These are phyloP conservation scores for Cicer yamashitae DNA, from an alignment of 306 rosid species.

Conservation along the genomic window DNA sequence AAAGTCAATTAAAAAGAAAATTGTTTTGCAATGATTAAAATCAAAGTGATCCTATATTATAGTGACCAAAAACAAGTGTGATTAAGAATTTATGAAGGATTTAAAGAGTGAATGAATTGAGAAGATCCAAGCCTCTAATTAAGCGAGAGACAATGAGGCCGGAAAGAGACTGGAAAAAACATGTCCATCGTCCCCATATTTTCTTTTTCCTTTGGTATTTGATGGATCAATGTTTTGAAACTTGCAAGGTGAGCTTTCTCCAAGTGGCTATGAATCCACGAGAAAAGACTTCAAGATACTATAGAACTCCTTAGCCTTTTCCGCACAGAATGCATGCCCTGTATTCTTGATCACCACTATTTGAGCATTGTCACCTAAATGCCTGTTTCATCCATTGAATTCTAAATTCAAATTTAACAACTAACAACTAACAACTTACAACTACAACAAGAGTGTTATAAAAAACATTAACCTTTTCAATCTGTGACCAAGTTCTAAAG, in stretches of 20 bases:
- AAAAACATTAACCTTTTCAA: constrained; percentile 58
- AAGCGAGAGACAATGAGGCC: too few species aligned
- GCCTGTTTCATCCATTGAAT: constrained; percentile 53
- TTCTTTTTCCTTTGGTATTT: neutral
- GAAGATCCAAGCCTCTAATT: too few species aligned
- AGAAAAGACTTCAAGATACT: constrained; percentile 64
- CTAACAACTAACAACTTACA: neutral
- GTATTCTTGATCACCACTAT: constrained; percentile 67
- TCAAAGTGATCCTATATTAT: too few species aligned
- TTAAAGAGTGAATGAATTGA: too few species aligned
- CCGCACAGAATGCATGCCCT: constrained; percentile 72
- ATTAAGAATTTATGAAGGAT: too few species aligned
- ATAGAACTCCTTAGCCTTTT: constrained; percentile 66
- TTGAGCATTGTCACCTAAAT: constrained; percentile 70
- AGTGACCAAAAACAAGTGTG: too few species aligned
- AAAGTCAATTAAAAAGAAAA: too few species aligned
- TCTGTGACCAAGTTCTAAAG: constrained; percentile 72
- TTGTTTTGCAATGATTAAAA: too few species aligned
- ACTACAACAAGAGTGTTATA: neutral
- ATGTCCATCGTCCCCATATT: too few species aligned
- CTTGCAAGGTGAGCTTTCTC: constrained; percentile 20
- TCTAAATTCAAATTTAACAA: constrained; percentile 4
- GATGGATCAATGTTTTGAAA: constrained; percentile 30
- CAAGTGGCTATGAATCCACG: constrained; percentile 43
- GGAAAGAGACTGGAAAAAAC: too few species aligned